Percentiles rank a stretch among this genome's conserved stretches.
Evolutionary conservation across 441 rosid species (phyloP).

Genomic region (Erodium trifolium): DNA sequence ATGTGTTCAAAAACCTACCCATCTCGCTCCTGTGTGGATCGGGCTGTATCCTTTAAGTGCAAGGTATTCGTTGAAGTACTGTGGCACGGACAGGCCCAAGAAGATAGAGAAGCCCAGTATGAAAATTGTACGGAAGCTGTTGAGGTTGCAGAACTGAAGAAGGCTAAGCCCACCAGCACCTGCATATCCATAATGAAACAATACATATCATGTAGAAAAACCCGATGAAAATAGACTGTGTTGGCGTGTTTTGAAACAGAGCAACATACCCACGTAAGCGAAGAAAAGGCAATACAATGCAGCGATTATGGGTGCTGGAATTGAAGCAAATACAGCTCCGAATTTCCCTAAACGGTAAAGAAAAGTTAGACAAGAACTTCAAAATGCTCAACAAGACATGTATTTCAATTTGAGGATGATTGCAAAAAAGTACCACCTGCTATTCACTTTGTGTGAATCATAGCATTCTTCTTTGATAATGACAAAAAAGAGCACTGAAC

Average conservation of each 20-base stretch:
- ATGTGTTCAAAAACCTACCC: conserved; percentile 36
- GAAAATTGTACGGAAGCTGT: conserved; percentile 74
- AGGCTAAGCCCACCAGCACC: conserved; percentile 89
- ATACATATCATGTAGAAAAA: conserved; percentile 7
- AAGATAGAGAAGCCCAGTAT: conserved; percentile 83
- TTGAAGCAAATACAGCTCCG: conserved; percentile 79
- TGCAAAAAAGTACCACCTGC: background rate
- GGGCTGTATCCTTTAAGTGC: conserved; percentile 84
- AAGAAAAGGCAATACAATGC: conserved; percentile 89
- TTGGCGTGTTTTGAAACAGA: conserved; percentile 6
- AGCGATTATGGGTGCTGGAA: conserved; percentile 77
- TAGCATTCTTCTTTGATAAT: no score
- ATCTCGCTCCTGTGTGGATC: conserved; percentile 71
- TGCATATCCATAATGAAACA: conserved; percentile 23
- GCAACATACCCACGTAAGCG: conserved; percentile 77
- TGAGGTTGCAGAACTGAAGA: conserved; percentile 89
- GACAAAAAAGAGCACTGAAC: no score
- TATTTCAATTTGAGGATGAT: background rate
- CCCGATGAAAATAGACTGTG: conserved; percentile 1
- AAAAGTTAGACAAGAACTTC: conserved; percentile 10
- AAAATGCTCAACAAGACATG: background rate
- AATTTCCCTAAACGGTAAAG: background rate
- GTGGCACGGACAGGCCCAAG: conserved; percentile 75
- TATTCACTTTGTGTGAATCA: no score
- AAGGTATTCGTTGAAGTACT: conserved; percentile 23